Base-by-base conservation (phyloP, 768 basidiomycete genomes). In the Holtermanniella nyarrowii region DNA sequence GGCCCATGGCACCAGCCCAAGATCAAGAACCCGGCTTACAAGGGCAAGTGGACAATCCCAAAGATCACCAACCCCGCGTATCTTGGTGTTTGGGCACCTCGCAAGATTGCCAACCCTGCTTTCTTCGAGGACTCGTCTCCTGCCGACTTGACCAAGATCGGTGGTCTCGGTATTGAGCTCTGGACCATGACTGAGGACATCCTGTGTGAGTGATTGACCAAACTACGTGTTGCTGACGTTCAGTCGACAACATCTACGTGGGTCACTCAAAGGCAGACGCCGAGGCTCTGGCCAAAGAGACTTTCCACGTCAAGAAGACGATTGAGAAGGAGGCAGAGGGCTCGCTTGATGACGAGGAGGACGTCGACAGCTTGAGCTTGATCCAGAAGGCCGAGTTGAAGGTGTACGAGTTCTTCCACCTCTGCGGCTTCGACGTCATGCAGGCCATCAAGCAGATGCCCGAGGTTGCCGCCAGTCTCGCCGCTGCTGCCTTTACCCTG, bases 21-120 rank as follows among this genome's bases (percentile, higher is more conserved):
- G 77, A 91, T 88, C 77, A 79, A 82, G 64, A 96, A 96, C 78
- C 90, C 91, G 44, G 78, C 76, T 27, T 99, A 88, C 82, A 26
- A 69, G 81, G 95, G 95, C 77, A 91, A 89, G 73, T 99, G 95
- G 95, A 84, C 80, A 46, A 81, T 91, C 14, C 90, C 93, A 52
- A 78, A 84, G 78, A 86, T 97, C 66, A 84, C 89, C 75, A 97
- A 99, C 80, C 95, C 95, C 16, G 90, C 75, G 41, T 99, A 97
- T 84, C 93, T 86, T 74, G 95, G 95, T 63, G 77, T 80, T 55
- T 99, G 95, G 95, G 77, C 82, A 27, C 87, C 95, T 46, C 81
- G 82, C 61, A 83, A 86, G 81, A 89, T 99, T 61, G 47, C 82
- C 68, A 96, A 96, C 80, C 87, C 91, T 12, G 75, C 76, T 66